Conservation (phyloP, 306 rosid genomes). For the Cicer bijugum region DNA sequence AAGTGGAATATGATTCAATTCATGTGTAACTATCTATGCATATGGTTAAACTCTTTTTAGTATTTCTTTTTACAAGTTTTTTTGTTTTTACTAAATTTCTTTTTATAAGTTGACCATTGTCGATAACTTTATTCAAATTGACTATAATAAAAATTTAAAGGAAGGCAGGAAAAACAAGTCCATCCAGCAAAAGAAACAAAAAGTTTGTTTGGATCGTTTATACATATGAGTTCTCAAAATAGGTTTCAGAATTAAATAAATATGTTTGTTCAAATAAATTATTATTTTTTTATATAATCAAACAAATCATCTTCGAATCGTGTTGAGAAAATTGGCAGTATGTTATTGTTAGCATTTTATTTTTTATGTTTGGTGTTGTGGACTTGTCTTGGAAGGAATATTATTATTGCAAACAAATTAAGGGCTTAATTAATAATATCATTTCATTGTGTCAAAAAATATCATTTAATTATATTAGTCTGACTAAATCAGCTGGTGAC, state of each 20-base stretch:
- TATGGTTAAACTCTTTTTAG: no score
- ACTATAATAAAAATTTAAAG: neutral
- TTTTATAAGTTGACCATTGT: no score
- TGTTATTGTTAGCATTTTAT: conserved; percentile 29
- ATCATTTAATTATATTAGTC: conserved; percentile 15
- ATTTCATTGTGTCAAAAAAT: neutral
- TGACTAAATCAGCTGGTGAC: conserved; percentile 30
- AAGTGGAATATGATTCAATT: no score
- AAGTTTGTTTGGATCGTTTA: neutral
- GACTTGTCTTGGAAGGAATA: conserved; percentile 36
- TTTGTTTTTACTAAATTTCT: neutral
- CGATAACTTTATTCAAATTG: neutral
- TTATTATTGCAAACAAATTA: conserved; percentile 31
- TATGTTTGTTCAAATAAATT: neutral
- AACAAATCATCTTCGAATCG: conserved; percentile 14
- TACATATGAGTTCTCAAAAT: neutral
- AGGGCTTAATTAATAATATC: conserved; percentile 13
- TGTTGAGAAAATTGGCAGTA: conserved; percentile 15
- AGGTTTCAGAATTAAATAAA: neutral
- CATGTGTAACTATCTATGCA: no score
- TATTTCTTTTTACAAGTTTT: no score
- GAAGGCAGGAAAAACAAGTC: neutral
- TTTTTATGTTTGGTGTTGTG: conserved; percentile 42
- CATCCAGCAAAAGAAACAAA: neutral
- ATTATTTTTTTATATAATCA: neutral